Percentiles rank a stretch among this genome's conserved stretches.
Evolutionary conservation across 1,284 basidiomycete genomes (phyloP).

Genomic region (Violaceomyces palustris): DNA sequence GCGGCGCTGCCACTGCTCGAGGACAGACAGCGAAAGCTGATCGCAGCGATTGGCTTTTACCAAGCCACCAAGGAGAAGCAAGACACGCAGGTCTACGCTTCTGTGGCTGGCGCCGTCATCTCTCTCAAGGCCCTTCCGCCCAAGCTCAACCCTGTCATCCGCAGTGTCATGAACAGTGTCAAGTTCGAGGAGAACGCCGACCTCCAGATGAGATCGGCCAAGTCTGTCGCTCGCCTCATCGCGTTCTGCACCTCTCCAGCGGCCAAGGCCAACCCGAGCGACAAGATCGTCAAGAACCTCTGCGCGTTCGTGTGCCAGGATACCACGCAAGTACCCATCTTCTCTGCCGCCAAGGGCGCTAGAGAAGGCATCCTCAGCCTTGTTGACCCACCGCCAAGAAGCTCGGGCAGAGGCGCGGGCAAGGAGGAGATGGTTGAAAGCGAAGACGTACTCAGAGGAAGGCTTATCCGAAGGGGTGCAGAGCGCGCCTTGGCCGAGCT

Average conservation of each 20-base stretch:
- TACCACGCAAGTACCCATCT: constrained; percentile 79
- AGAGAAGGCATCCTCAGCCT: constrained; percentile 75
- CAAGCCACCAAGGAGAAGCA: constrained; percentile 76
- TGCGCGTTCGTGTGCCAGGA: constrained; percentile 91
- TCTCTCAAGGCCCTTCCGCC: constrained; percentile 41
- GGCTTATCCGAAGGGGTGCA: constrained; percentile 70
- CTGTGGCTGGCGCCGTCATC: constrained; percentile 85
- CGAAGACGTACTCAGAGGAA: constrained; percentile 50
- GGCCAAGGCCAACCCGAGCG: constrained; percentile 62
- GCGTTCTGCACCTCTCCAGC: constrained; percentile 69
- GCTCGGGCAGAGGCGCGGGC: neutral
- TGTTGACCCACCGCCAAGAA: constrained; percentile 46
- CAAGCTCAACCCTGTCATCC: constrained; percentile 92
- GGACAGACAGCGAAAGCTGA: constrained; percentile 71
- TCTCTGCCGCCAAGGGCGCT: constrained; percentile 63
- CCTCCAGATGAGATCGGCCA: constrained; percentile 83
- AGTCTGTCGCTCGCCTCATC: constrained; percentile 79
- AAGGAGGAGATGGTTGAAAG: constrained; percentile 54
- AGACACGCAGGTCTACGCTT: constrained; percentile 80
- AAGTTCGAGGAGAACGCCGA: constrained; percentile 79
- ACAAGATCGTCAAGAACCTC: constrained; percentile 96
- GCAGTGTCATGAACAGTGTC: constrained; percentile 95
- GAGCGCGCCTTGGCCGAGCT: constrained; percentile 74
- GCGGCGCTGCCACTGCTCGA: constrained; percentile 66
- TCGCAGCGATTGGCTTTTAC: constrained; percentile 75